A percentile compares a stretch with the other conserved stretches of the same genome.
Conservation (phyloP, 2,329 filamentous ascomycete genomes). For the Hymenoscyphus infarciens region DNA sequence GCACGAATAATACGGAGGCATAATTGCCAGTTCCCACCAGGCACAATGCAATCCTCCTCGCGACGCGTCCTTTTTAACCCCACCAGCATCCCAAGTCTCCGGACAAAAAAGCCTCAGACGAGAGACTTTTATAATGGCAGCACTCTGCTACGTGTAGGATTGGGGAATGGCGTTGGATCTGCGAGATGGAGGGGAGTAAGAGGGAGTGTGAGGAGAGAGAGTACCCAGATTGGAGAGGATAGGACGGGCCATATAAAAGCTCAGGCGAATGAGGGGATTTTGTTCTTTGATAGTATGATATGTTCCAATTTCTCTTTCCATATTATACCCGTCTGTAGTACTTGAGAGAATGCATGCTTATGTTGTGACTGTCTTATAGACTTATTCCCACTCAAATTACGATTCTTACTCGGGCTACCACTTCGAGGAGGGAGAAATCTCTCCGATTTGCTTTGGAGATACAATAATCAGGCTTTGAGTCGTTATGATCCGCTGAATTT, state of each 20-base stretch:
- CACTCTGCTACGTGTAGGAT: conserved; percentile 15
- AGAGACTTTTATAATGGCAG: conserved; percentile 28
- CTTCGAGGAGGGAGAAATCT: conserved; percentile 42
- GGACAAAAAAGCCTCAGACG: conserved; percentile 24
- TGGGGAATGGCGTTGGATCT: conserved; percentile 14
- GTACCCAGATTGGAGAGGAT: conserved; percentile 52
- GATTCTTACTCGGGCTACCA: conserved; percentile 56
- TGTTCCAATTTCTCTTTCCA: no score
- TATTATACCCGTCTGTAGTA: background rate
- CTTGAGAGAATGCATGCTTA: background rate
- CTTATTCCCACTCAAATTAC: conserved; percentile 77
- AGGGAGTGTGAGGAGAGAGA: conserved; percentile 40
- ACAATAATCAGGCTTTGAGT: conserved; percentile 48
- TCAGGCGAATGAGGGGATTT: conserved; percentile 70
- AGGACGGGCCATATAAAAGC: conserved; percentile 80
- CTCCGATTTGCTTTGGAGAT: conserved; percentile 46
- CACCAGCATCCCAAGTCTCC: conserved; percentile 36
- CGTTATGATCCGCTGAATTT: conserved; percentile 54
- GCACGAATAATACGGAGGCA: background rate
- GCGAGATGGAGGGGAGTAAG: conserved; percentile 24
- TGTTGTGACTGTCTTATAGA: conserved; percentile 47
- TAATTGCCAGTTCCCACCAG: background rate
- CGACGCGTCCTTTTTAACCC: conserved; percentile 35
- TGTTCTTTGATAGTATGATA: conserved; percentile 84
- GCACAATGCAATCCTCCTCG: conserved; percentile 27